A percentile compares a stretch with the other conserved stretches of the same genome.
These are phyloP conservation scores for Paraglomus brasilianum DNA, from an alignment of 192 early-diverging fungal genomes.

Conservation along the genomic window DNA sequence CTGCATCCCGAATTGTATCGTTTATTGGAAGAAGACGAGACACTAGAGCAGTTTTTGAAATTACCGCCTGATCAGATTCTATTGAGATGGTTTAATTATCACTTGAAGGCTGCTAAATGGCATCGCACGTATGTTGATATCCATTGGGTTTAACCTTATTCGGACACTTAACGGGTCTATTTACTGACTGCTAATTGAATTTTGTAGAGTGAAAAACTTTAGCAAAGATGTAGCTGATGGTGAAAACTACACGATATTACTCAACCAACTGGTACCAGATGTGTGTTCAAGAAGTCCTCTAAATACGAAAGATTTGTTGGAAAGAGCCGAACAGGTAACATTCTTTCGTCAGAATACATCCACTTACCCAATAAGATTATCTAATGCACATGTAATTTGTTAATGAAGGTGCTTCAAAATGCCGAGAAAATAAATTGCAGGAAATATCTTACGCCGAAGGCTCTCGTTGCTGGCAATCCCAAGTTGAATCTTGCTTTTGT, in stretches of 20 bases:
- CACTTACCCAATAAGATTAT: too few relatives aligned
- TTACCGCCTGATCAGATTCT: conserved; percentile 96
- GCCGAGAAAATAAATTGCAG: conserved; percentile 92
- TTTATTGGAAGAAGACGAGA: conserved; percentile 89
- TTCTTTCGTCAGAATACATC: background rate
- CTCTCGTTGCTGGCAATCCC: conserved; percentile 91
- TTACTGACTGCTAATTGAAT: conserved; percentile 12
- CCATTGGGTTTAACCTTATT: conserved; percentile 1
- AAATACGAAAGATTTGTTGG: conserved; percentile 67
- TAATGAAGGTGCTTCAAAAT: conserved; percentile 68
- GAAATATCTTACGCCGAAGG: conserved; percentile 92
- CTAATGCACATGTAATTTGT: conserved; percentile 27
- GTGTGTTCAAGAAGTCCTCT: conserved; percentile 82
- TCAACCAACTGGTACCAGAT: conserved; percentile 87
- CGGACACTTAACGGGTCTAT: background rate
- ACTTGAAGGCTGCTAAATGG: conserved; percentile 92
- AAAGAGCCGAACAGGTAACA: conserved; percentile 77
- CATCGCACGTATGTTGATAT: conserved; percentile 52
- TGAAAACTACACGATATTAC: conserved; percentile 91
- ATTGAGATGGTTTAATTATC: conserved; percentile 99
- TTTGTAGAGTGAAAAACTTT: conserved; percentile 80
- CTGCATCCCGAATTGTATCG: conserved; percentile 97
- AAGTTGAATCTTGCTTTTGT: conserved; percentile 99
- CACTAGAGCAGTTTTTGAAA: conserved; percentile 89
- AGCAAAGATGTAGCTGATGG: conserved; percentile 90